phyloP scores from a whole-genome alignment of 768 basidiomycete genomes.

The Leccinum subgranulosum region DNA sequence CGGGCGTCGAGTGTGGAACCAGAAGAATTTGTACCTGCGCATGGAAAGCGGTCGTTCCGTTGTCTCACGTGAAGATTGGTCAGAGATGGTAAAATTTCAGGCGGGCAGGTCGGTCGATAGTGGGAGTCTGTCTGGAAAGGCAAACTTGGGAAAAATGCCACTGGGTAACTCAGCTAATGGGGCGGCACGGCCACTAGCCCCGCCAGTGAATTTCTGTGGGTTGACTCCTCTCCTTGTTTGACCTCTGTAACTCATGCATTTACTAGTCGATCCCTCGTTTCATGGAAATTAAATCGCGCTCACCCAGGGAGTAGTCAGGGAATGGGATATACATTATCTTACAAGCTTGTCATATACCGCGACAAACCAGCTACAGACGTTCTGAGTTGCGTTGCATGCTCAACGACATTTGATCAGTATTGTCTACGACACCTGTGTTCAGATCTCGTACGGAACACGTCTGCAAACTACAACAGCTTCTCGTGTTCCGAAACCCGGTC shows the following conservation, averaged over 20 bases:
- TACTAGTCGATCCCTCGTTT: constrained; percentile 25
- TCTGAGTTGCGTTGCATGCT: background rate
- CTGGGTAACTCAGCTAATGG: constrained; percentile 2
- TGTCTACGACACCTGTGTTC: background rate
- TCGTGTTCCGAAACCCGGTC: constrained; percentile 54
- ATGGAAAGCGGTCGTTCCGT: constrained; percentile 27
- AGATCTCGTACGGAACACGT: background rate
- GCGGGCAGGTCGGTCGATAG: background rate
- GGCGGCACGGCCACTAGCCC: background rate
- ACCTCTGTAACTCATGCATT: background rate
- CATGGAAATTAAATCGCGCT: constrained; percentile 9
- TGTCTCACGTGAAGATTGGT: constrained; percentile 48
- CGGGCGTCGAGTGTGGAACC: constrained; percentile 73
- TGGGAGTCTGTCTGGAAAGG: background rate
- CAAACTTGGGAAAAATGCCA: constrained; percentile 1
- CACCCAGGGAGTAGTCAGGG: background rate
- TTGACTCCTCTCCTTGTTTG: constrained; percentile 3
- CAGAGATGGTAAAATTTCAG: constrained; percentile 46
- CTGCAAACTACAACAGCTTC: constrained; percentile 35
- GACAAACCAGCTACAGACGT: background rate
- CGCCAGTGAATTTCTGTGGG: constrained; percentile 24
- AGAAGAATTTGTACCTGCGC: constrained; percentile 53
- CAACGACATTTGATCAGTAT: background rate
- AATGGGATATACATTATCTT: constrained; percentile 6
- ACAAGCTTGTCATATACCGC: background rate